These are phyloP conservation scores for Kluyveromyces sp. DNA, from an alignment of 1,139 yeast species.

Conservation along the genomic window DNA sequence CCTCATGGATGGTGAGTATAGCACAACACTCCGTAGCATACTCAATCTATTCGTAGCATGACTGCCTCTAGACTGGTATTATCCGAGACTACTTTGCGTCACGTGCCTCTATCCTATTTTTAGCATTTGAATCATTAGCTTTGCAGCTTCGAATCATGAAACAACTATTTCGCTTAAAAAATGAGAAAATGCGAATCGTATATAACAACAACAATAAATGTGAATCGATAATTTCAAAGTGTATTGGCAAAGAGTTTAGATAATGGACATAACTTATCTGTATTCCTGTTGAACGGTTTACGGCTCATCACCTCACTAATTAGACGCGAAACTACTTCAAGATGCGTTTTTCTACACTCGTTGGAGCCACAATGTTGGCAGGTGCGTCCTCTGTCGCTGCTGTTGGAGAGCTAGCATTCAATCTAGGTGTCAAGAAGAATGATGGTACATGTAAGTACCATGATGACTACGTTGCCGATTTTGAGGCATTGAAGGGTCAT, in stretches of 20 bases:
- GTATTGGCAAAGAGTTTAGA: no score
- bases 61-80: no score
- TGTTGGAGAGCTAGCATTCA: conserved; percentile 50
- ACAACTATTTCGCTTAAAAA: not conserved
- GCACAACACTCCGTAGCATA: no score
- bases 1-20: no score
- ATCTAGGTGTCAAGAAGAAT: conserved; percentile 69
- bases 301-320: not conserved
- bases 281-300: no score
- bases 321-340: not conserved
- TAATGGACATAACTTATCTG: no score
- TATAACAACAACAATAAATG: no score
- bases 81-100: no score
- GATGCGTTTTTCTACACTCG: conserved; percentile 31
- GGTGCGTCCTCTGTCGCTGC: conserved; percentile 30
- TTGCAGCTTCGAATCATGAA: not conserved
- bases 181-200: not conserved
- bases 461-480: conserved; percentile 59
- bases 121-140: not conserved
- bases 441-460: conserved; percentile 67
- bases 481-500: conserved; percentile 48
- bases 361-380: conserved; percentile 20
- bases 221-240: no score
- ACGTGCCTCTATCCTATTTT: not conserved
- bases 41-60: no score